Base-by-base conservation (phyloP, 441 rosid species). In the Gossypium davidsonii region DNA sequence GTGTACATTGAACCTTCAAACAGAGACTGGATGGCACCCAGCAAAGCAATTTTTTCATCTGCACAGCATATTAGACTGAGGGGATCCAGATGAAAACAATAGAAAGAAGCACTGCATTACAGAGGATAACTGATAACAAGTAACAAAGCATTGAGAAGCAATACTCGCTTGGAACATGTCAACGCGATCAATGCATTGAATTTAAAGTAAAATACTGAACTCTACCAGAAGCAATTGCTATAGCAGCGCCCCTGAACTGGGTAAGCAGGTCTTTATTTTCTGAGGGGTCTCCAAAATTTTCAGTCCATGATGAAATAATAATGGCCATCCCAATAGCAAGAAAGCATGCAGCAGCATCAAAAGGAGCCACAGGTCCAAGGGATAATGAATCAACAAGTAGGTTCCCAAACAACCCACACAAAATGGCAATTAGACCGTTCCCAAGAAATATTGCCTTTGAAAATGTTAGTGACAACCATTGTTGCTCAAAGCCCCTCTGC, bases 1-100 rank as follows among this genome's bases (percentile, higher is more conserved):
- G 98, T 95, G 83, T 92, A 95, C 99, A 95, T 95, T 66, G 97
- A 94, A 67, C 99, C 98, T 84, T 94, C 99, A 80, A 94, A 92
- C 39, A 92, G 87, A 53, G 98, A 94, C 82, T 94, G 99, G 67
- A 94, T 94, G 28, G 97, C 99, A 39, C 99, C 99, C 74, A 95
- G 88, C 87, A 92, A 79, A 9, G 95, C 96, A 31, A 95, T 95
- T 82, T 95, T 95, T 79, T 95, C 99, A 82, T 95, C 98, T 92
- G 73, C 57, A 39, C 28, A 26, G 67, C 73, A 56, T 39, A 74
- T 48, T 56, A 68, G 42, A 63, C 64, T 48, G 73, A 52, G 77
- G 58, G 4, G 37, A 26, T 59, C 46, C 71, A 49, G 26, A 42
- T n/a, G 14, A 53, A 73, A 44, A 53, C 34, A 42, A 63, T 44